Evolutionary conservation across 139 green algal genomes (phyloP).

Genomic region (Astrephomene gubernaculifera): DNA sequence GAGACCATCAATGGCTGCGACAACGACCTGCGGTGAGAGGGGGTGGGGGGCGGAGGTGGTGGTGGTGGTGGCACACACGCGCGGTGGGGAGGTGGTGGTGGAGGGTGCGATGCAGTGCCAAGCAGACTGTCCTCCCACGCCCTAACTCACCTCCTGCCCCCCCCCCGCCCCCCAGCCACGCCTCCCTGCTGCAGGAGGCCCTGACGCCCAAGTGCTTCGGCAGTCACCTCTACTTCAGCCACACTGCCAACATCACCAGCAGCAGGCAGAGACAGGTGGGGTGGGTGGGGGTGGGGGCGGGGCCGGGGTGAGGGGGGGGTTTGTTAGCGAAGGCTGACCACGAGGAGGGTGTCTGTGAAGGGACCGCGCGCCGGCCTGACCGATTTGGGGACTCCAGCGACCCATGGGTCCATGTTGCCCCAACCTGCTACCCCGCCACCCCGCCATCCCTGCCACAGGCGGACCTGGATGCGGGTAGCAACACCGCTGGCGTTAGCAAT

Average conservation of each 20-base stretch:
- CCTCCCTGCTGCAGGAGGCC: constrained; percentile 3
- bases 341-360: background rate
- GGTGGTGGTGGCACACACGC: background rate
- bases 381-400: background rate
- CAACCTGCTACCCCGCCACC: background rate
- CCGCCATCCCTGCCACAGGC: background rate
- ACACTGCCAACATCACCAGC: constrained; percentile 18
- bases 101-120: no score
- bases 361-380: background rate
- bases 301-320: no score
- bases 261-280: background rate
- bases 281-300: no score
- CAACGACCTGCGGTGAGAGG: constrained; percentile 2
- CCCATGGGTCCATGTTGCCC: background rate
- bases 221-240: constrained; percentile 22
- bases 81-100: no score
- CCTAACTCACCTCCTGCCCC: background rate
- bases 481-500: background rate
- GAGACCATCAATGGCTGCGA: constrained; percentile 3
- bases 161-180: background rate
- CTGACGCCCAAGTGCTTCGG: background rate
- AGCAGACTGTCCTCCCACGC: background rate
- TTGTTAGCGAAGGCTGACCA: background rate
- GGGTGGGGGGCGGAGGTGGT: no score
- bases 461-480: background rate